Evolutionary conservation across 2,329 filamentous ascomycete genomes (phyloP), one percentile per base, ranked within the genome.

Genomic region (Didymella glomerata): DNA sequence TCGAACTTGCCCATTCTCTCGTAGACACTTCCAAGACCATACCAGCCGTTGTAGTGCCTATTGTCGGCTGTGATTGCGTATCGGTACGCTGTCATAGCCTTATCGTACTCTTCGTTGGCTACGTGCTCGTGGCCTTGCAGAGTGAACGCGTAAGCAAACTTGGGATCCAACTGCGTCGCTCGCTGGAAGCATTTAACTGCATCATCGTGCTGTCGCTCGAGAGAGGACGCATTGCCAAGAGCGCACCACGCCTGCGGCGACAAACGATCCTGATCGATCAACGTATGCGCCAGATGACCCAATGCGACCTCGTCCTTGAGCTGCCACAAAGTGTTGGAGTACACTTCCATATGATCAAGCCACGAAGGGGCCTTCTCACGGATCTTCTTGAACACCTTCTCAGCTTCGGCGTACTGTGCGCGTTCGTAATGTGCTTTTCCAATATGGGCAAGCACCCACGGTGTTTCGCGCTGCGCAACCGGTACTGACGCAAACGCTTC

Each of bases 241-340:
- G 93, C 92, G 73, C 93, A 97, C 96, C 95, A 99, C 4, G 95
- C 93, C 77, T 99, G 90, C 1, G 95, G 94, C 0, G 93, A 94
- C 64, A 95, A 84, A 80, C 93, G 95, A 60, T 93, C 91, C 16
- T 90, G 83, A 65, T 97, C 94, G 50, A 96, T 86, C 40, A 98
- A 83, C 70, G 96, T 92, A 71, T 98, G 94, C 0, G 94, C 92
- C 27, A 99, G 83, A 77, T 95, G 96, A 0, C 94, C 93, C 22
- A 99, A 83, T 61, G 97, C 92, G 0, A 93, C 91, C 72, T 97
- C 94, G 63, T 91, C 89, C 77, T 96, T 97, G 62, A 97, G 81
- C 76, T 97, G 93, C 95, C 96, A 99, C n/a, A 99, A 84, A n/a
- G 96, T 90, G 0, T 95, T 99, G 14, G 94, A 98, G 78, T 97